Evolutionary conservation across 2,329 filamentous ascomycete genomes (phyloP).

Genomic region (Arthrobotrys conoides): DNA sequence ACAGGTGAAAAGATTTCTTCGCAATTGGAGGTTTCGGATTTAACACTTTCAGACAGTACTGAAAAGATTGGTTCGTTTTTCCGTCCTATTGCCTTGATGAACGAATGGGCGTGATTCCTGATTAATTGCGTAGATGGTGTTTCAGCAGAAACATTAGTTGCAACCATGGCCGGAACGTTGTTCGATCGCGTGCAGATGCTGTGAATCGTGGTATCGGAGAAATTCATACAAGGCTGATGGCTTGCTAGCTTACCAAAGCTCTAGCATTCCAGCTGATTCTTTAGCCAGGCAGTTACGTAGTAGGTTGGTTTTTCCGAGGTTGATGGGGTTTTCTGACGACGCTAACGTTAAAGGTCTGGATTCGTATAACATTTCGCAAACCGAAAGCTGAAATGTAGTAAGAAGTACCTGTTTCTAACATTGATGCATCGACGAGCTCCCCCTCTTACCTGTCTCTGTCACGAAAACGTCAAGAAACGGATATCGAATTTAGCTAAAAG

Average conservation of each 20-base stretch:
- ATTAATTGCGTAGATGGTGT: slow-evolving; percentile 49
- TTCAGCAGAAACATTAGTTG: slow-evolving; percentile 45
- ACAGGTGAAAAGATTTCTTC: background rate
- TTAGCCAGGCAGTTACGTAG: slow-evolving; percentile 29
- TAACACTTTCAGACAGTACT: slow-evolving; percentile 31
- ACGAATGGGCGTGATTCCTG: slow-evolving; percentile 49
- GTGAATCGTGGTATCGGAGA: slow-evolving; percentile 51
- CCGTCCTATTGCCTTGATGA: background rate
- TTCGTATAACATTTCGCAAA: slow-evolving; percentile 20
- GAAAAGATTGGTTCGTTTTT: slow-evolving; percentile 30
- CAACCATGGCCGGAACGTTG: slow-evolving; percentile 18
- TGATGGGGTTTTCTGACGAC: slow-evolving; percentile 30
- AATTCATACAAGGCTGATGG: slow-evolving; percentile 19
- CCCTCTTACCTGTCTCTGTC: slow-evolving; percentile 27
- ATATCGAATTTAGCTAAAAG: slow-evolving; percentile 42
- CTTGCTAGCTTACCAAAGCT: slow-evolving; percentile 33
- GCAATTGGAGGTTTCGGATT: slow-evolving; percentile 53
- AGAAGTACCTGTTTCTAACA: slow-evolving; percentile 29
- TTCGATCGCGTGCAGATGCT: slow-evolving; percentile 48
- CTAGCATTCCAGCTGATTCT: slow-evolving; percentile 3
- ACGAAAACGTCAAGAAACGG: slow-evolving; percentile 34
- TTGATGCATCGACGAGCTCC: slow-evolving; percentile 42
- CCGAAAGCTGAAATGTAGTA: slow-evolving; percentile 17
- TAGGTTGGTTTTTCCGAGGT: slow-evolving; percentile 42
- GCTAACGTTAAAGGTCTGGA: slow-evolving; percentile 21